Percentiles rank a stretch among this genome's conserved stretches.
Evolutionary conservation across 805 yeast genomes (phyloP).

Genomic region (Blastobotrys robertii): DNA sequence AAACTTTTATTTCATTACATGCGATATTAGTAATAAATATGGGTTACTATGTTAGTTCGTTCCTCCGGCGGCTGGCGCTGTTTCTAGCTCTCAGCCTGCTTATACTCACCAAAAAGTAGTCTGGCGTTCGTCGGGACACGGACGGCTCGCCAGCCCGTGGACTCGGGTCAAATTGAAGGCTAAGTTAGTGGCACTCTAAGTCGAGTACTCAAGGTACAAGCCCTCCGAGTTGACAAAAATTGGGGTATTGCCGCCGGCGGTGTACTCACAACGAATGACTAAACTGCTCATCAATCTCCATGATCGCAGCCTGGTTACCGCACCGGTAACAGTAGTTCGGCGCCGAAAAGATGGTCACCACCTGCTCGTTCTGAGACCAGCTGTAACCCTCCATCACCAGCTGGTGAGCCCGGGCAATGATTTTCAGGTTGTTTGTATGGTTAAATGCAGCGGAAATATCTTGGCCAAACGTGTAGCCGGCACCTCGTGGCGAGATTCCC

Average conservation of each 20-base stretch:
- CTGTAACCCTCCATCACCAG: slow-evolving; percentile 95
- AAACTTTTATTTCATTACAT: too few species aligned
- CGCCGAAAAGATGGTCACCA: slow-evolving; percentile 84
- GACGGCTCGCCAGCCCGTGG: slow-evolving; percentile 97
- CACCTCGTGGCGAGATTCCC: slow-evolving; percentile 98
- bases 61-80: too few species aligned
- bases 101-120: slow-evolving; percentile 57
- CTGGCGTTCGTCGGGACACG: slow-evolving; percentile 89
- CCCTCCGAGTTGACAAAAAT: too few species aligned
- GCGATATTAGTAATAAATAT: too few species aligned
- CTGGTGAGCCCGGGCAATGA: slow-evolving; percentile 93
- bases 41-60: too few species aligned
- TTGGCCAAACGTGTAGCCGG: slow-evolving; percentile 96
- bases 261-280: slow-evolving; percentile 54
- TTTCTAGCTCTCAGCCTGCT: too few species aligned
- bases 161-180: slow-evolving; percentile 81
- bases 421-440: slow-evolving; percentile 73
- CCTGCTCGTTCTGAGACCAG: slow-evolving; percentile 79
- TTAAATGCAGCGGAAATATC: slow-evolving; percentile 90
- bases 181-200: neutral
- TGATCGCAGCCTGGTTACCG: slow-evolving; percentile 91
- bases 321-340: slow-evolving; percentile 93
- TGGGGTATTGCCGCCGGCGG: neutral
- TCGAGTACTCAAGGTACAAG: neutral
- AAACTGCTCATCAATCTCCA: slow-evolving; percentile 89